phyloP scores from a whole-genome alignment of 257 asterid genomes.

The Cruciata laevipes region DNA sequence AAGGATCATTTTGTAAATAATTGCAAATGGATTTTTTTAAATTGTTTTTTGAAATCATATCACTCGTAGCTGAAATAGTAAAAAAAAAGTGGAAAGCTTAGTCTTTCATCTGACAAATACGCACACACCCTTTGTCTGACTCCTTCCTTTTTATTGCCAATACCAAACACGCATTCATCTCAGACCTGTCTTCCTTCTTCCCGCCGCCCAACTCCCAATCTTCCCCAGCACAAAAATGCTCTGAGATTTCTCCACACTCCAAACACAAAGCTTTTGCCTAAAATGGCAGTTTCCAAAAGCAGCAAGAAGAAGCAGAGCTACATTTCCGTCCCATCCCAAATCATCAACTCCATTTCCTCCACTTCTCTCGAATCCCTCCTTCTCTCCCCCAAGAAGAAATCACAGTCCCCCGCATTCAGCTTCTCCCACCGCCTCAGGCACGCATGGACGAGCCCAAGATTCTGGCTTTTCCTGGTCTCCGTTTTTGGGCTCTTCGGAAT shows the following conservation, averaged over 20 bases:
- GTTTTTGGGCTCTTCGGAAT: conserved; percentile 47
- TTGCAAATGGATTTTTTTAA: too few species aligned
- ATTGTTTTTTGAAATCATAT: too few species aligned
- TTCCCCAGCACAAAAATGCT: conserved; percentile 18
- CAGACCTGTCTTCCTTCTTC: conserved; percentile 15
- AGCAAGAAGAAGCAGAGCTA: conserved; percentile 61
- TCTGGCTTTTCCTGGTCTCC: conserved; percentile 42
- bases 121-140: conserved; percentile 39
- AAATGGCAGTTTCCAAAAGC: conserved; percentile 80
- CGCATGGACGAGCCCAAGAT: conserved; percentile 40
- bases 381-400: conserved; percentile 62
- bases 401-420: conserved; percentile 20
- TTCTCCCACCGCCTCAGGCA: conserved; percentile 13
- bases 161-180: conserved; percentile 40
- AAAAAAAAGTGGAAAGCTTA: conserved; percentile 1
- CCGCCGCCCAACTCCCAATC: conserved; percentile 28
- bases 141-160: conserved; percentile 20
- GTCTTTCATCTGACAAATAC: conserved; percentile 26
- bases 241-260: neutral
- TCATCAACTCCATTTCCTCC: conserved; percentile 63
- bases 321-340: conserved; percentile 83
- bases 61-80: neutral
- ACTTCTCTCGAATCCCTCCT: conserved; percentile 66
- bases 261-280: neutral
- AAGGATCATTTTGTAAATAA: neutral